These are phyloP conservation scores for Umbelopsis sp. DNA, from an alignment of 192 early-diverging fungal genomes.

Conservation along the genomic window DNA sequence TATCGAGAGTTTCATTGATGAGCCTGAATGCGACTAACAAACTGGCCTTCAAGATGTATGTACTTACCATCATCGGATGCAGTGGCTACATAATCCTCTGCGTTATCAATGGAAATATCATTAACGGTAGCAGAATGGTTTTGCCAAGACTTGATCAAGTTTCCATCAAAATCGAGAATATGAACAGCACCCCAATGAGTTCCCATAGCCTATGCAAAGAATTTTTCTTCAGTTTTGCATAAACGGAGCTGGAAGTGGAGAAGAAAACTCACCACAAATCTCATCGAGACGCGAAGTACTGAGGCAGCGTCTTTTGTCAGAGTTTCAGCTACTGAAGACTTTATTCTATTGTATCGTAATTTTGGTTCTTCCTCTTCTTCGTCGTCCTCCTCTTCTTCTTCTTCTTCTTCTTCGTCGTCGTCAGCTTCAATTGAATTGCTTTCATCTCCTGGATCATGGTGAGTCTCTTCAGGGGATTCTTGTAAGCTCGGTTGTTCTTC, in stretches of 20 bases:
- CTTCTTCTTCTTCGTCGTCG: slow-evolving; percentile 42
- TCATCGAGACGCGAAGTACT: slow-evolving; percentile 75
- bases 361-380: slow-evolving; percentile 92
- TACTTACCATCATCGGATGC: slow-evolving; percentile 86
- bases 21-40: background rate
- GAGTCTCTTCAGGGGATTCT: background rate
- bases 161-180: slow-evolving; percentile 91
- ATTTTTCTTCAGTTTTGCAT: background rate
- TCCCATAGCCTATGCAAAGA: slow-evolving; percentile 65
- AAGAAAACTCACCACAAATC: slow-evolving; percentile 73
- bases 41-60: background rate
- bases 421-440: slow-evolving; percentile 32
- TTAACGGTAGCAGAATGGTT: slow-evolving; percentile 88
- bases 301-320: slow-evolving; percentile 88
- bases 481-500: background rate
- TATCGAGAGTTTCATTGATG: background rate
- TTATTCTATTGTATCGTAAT: slow-evolving; percentile 87
- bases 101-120: slow-evolving; percentile 81
- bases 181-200: slow-evolving; percentile 91
- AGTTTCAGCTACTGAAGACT: slow-evolving; percentile 69
- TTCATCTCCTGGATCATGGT: slow-evolving; percentile 21
- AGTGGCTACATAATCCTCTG: slow-evolving; percentile 89
- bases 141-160: slow-evolving; percentile 81
- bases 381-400: slow-evolving; percentile 47
- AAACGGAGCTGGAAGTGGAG: background rate